These are phyloP conservation scores for Inga leiocalycina DNA, from an alignment of 306 rosid genomes.

Conservation along the genomic window DNA sequence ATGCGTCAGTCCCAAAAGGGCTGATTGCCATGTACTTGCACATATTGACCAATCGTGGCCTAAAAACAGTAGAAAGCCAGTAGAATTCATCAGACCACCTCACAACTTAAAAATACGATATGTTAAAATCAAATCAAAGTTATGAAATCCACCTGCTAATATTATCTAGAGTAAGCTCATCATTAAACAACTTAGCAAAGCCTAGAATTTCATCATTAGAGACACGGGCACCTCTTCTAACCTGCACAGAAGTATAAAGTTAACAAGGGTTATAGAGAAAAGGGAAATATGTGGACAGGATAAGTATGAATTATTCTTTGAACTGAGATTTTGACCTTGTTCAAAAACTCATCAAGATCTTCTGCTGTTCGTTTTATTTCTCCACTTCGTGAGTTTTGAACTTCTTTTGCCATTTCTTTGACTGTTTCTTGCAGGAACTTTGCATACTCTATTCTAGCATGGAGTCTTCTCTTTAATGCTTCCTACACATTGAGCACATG, in stretches of 20 bases:
- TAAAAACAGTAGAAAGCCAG: slow-evolving; percentile 39
- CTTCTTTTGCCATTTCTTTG: slow-evolving; percentile 99
- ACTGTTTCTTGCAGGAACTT: slow-evolving; percentile 95
- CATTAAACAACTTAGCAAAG: slow-evolving; percentile 94
- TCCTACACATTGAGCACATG: slow-evolving; percentile 57
- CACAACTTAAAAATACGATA: slow-evolving; percentile 25
- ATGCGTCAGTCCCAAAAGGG: slow-evolving; percentile 88
- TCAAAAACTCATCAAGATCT: slow-evolving; percentile 89
- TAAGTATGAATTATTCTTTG: slow-evolving; percentile 14
- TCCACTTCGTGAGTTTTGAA: slow-evolving; percentile 86
- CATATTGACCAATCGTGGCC: slow-evolving; percentile 97
- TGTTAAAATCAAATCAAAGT: slow-evolving; percentile 18
- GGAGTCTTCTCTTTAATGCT: slow-evolving; percentile 86
- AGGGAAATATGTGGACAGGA: not conserved
- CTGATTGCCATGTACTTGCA: slow-evolving; percentile 98
- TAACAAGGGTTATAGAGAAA: slow-evolving; percentile 12
- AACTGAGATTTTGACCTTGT: slow-evolving; percentile 49
- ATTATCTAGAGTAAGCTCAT: slow-evolving; percentile 95
- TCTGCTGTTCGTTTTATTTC: slow-evolving; percentile 89
- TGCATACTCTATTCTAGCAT: slow-evolving; percentile 95
- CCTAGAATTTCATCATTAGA: slow-evolving; percentile 91
- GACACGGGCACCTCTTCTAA: slow-evolving; percentile 79
- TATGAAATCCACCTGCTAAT: slow-evolving; percentile 77
- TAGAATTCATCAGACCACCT: slow-evolving; percentile 32
- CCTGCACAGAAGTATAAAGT: slow-evolving; percentile 48